These are phyloP conservation scores for Vitis hybrid DNA, from an alignment of 177 flowering plant genomes.

Conservation along the genomic window DNA sequence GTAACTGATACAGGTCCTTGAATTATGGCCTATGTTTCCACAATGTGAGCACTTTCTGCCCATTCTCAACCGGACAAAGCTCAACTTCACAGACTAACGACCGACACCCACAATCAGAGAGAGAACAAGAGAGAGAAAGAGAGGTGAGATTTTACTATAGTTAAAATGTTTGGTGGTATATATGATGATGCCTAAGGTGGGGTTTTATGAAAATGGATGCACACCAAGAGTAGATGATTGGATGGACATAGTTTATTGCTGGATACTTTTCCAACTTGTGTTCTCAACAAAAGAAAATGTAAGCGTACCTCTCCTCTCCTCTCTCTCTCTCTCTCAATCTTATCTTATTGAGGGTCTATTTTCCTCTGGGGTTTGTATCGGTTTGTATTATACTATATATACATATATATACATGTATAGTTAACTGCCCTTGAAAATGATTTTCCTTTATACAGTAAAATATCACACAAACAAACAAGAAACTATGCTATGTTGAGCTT, in stretches of 20 bases:
- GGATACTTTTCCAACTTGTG: constrained; percentile 27
- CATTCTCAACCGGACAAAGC: constrained; percentile 46
- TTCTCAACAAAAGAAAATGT: constrained; percentile 2
- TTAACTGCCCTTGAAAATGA: too few relatives aligned
- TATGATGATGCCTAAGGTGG: constrained; percentile 31
- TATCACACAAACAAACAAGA: too few relatives aligned
- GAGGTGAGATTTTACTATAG: constrained; percentile 12
- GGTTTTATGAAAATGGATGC: constrained; percentile 38
- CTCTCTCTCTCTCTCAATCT: constrained; percentile 13
- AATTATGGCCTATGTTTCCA: constrained; percentile 79
- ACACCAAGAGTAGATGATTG: constrained; percentile 41
- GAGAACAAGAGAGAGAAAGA: constrained; percentile 32
- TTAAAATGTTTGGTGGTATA: constrained; percentile 20
- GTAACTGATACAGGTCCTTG: constrained; percentile 60
- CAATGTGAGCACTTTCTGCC: constrained; percentile 89
- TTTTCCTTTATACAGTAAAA: too few relatives aligned
- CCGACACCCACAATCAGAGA: constrained; percentile 18
- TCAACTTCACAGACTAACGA: constrained; percentile 10
- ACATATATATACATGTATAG: too few relatives aligned
- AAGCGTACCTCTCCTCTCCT: neutral
- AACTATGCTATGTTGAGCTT: too few relatives aligned
- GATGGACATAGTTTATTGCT: constrained; percentile 38
- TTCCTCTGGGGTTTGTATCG: neutral
- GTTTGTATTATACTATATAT: too few relatives aligned
- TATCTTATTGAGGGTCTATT: constrained; percentile 7